Percentiles rank a stretch among this genome's conserved stretches.
phyloP scores from a whole-genome alignment of 2,329 filamentous ascomycete genomes.

The Nemania bipapillata region DNA sequence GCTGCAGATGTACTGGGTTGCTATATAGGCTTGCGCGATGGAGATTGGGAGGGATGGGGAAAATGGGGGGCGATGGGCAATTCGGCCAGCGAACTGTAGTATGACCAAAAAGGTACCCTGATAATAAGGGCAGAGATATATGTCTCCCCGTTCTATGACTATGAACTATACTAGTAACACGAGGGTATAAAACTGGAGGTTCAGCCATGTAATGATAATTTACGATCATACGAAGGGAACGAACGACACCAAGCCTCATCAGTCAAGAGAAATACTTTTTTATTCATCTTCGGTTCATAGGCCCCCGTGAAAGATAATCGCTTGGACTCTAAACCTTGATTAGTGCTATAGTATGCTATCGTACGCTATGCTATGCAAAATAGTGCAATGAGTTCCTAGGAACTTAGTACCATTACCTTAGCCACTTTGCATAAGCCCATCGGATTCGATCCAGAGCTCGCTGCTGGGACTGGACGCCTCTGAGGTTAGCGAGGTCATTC shows the following conservation, averaged over 20 bases:
- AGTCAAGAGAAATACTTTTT: not conserved
- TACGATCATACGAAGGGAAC: not conserved
- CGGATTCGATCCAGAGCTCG: conserved; percentile 83
- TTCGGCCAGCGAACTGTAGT: not conserved
- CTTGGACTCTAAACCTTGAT: not conserved
- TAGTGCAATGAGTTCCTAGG: no score
- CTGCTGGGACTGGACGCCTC: conserved; percentile 79
- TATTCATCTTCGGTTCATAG: not conserved
- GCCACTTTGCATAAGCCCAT: conserved; percentile 89
- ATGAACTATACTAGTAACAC: not conserved
- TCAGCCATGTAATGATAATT: not conserved
- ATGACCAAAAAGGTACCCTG: not conserved
- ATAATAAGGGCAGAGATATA: not conserved
- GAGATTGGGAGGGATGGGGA: not conserved
- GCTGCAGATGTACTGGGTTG: conserved; percentile 35
- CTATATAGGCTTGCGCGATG: conserved; percentile 25
- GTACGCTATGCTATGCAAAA: conserved; percentile 11
- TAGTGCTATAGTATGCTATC: conserved; percentile 18
- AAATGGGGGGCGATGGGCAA: not conserved
- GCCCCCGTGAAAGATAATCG: not conserved
- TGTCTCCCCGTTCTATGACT: not conserved
- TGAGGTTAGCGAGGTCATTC: conserved; percentile 84
- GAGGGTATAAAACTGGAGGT: not conserved
- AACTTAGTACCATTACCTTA: conserved; percentile 51
- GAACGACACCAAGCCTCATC: not conserved